A percentile compares a stretch with the other conserved stretches of the same genome.
These are phyloP conservation scores for Auricularia sp. DNA, from an alignment of 768 basidiomycete species.

Conservation along the genomic window DNA sequence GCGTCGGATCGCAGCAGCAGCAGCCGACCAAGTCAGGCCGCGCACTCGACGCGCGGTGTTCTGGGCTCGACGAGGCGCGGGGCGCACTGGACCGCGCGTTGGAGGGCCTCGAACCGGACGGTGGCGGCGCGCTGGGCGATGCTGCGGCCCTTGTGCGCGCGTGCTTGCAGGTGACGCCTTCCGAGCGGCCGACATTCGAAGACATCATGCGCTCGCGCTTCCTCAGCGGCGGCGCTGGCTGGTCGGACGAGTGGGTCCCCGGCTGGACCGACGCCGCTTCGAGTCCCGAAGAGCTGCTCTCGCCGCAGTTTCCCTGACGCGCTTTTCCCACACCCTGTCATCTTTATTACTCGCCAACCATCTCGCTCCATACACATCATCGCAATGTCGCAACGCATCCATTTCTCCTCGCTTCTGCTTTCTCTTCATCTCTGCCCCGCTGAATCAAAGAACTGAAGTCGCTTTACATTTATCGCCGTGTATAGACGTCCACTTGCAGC, in stretches of 20 bases:
- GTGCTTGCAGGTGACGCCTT: conserved; percentile 73
- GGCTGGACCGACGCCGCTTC: not conserved
- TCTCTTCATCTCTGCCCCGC: too few species aligned
- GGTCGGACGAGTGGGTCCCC: conserved; percentile 26
- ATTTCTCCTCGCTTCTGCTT: too few species aligned
- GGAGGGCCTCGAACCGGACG: conserved; percentile 71
- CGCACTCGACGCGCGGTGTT: conserved; percentile 69
- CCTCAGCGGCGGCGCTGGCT: conserved; percentile 67
- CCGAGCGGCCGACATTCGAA: conserved; percentile 77
- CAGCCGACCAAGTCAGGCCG: conserved; percentile 46
- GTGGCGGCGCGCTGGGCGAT: conserved; percentile 74
- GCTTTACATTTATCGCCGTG: too few species aligned
- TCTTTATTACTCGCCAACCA: too few species aligned
- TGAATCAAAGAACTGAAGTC: too few species aligned
- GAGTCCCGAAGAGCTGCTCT: too few species aligned
- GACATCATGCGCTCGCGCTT: conserved; percentile 71
- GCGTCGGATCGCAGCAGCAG: not conserved
- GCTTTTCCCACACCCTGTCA: too few species aligned
- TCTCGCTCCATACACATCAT: too few species aligned
- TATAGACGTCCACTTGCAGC: too few species aligned
- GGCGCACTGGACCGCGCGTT: not conserved
- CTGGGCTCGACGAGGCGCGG: conserved; percentile 48
- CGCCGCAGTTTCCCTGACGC: too few species aligned
- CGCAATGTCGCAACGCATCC: too few species aligned
- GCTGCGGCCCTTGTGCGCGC: conserved; percentile 75